Conservation (phyloP, 2,329 filamentous ascomycete species). For the Diaporthe amygdali region DNA sequence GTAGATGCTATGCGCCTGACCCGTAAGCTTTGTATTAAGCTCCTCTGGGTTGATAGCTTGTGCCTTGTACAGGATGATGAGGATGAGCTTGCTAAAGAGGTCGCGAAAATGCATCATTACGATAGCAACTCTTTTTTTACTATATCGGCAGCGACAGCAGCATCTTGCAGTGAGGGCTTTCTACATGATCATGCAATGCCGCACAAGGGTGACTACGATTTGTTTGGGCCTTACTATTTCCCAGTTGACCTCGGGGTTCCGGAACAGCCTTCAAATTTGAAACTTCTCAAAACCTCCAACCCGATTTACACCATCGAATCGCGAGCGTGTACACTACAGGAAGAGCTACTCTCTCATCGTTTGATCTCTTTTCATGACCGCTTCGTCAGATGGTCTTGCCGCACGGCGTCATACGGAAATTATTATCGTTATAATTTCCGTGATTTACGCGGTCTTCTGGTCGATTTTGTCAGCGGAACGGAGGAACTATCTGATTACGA, state of each 20-base stretch:
- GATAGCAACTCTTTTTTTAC: not conserved
- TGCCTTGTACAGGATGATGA: not conserved
- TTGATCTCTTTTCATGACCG: not conserved
- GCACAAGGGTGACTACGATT: fast-evolving
- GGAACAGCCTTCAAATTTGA: not conserved
- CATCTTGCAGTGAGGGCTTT: not conserved
- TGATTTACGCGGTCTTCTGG: not conserved
- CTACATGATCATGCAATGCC: not conserved
- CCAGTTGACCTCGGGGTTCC: not conserved
- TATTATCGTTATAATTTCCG: fast-evolving
- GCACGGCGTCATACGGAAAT: not conserved
- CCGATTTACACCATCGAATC: not conserved
- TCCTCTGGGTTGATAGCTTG: not conserved
- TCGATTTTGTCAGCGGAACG: not conserved
- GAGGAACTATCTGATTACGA: not conserved
- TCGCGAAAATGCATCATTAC: not conserved
- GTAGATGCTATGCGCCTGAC: not conserved
- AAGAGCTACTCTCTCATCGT: not conserved
- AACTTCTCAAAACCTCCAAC: not conserved
- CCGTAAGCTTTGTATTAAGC: not conserved
- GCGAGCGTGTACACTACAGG: not conserved
- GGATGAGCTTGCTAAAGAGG: not conserved
- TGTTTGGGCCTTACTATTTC: not conserved
- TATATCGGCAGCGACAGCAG: not conserved
- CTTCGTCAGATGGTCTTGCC: not conserved